phyloP scores from a whole-genome alignment of 768 basidiomycete species.

The Daedaleopsis nitida region DNA sequence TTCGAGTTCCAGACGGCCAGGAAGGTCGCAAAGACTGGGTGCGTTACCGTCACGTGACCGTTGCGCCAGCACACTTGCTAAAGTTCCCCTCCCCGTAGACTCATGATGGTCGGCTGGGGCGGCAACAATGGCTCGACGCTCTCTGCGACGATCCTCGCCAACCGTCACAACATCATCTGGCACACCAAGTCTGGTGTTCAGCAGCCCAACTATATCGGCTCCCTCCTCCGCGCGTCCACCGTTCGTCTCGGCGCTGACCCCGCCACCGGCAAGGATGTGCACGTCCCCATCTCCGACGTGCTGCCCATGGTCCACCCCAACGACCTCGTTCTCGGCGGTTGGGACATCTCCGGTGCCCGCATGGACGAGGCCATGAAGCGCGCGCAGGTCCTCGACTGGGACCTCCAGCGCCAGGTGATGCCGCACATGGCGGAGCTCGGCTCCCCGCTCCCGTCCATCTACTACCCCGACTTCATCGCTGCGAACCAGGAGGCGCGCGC shows the following conservation, averaged over 20 bases:
- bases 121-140: slow-evolving; percentile 98
- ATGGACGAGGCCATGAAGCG: slow-evolving; percentile 95
- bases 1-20: slow-evolving; percentile 92
- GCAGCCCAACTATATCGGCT: slow-evolving; percentile 97
- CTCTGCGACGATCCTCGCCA: slow-evolving; percentile 92
- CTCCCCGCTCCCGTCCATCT: slow-evolving; percentile 89
- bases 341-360: slow-evolving; percentile 89
- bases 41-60: slow-evolving; percentile 30
- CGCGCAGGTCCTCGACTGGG: slow-evolving; percentile 92
- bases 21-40: slow-evolving; percentile 92
- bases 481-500: slow-evolving; percentile 97
- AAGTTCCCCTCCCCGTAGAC: slow-evolving; percentile 45
- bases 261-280: slow-evolving; percentile 81
- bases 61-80: not conserved
- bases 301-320: slow-evolving; percentile 98
- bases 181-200: slow-evolving; percentile 90
- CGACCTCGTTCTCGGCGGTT: slow-evolving; percentile 95
- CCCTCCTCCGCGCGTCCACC: slow-evolving; percentile 93
- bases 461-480: slow-evolving; percentile 97
- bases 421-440: slow-evolving; percentile 82
- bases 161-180: slow-evolving; percentile 94
- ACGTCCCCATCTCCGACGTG: slow-evolving; percentile 90
- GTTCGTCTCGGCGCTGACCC: slow-evolving; percentile 87
- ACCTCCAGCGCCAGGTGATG: slow-evolving; percentile 93
- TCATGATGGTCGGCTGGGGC: slow-evolving; percentile 96